A percentile compares a stretch with the other conserved stretches of the same genome.
Conservation (phyloP, 805 yeast species). For the Sugiyamaella qingdaonensis region DNA sequence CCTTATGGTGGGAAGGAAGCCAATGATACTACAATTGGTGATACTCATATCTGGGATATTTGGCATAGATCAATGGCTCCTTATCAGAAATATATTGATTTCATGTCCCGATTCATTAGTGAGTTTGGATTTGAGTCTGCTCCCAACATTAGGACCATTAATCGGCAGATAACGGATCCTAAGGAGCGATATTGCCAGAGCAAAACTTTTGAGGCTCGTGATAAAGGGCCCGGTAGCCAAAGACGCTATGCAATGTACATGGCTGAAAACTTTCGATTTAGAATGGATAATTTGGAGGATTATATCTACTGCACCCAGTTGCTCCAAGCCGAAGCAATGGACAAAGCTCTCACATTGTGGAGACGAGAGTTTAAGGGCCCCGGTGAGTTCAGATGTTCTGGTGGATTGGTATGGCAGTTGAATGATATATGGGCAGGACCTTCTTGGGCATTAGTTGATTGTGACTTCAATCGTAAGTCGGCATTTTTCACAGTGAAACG, state of each 20-base stretch:
- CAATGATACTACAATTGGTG: constrained; percentile 38
- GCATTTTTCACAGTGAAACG: constrained; percentile 45
- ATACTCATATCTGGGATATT: constrained; percentile 50
- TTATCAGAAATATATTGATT: constrained; percentile 43
- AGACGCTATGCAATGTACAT: constrained; percentile 43
- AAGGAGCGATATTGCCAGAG: constrained; percentile 42
- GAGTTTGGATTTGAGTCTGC: constrained; percentile 51
- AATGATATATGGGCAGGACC: constrained; percentile 51
- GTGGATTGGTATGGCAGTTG: constrained; percentile 49
- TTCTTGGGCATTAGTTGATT: constrained; percentile 46
- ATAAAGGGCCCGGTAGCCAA: constrained; percentile 45
- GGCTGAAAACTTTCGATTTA: constrained; percentile 37
- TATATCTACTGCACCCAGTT: constrained; percentile 50
- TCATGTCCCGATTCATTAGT: constrained; percentile 45
- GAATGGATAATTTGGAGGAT: constrained; percentile 27
- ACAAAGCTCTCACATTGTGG: constrained; percentile 42
- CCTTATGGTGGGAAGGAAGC: constrained; percentile 39
- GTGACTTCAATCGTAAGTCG: constrained; percentile 38
- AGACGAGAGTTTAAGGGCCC: constrained; percentile 41
- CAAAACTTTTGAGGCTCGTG: constrained; percentile 41
- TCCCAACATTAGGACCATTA: constrained; percentile 36
- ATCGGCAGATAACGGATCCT: constrained; percentile 36
- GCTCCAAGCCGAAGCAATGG: constrained; percentile 47
- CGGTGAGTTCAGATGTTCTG: constrained; percentile 37
- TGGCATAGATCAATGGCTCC: constrained; percentile 41